Conservation (phyloP, 306 rosid species). For the Cucumis sativus region Cucumber_9930_V3 NC_026660.2:13603001-13603500, state of each 20-base stretch:
- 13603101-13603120: conserved; percentile 48
- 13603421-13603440: no score
- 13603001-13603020: conserved; percentile 97
- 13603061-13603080: conserved; percentile 94
- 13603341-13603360: no score
- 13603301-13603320: no score
- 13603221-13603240: not conserved
- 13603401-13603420: no score
- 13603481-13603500: no score
- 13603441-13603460: no score
- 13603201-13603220: not conserved
- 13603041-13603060: conserved; percentile 95
- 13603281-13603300: no score
- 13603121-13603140: conserved; percentile 5
- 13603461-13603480: no score
- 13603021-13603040: conserved; percentile 88
- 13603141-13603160: not conserved
- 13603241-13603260: not conserved
- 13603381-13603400: no score
- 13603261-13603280: not conserved
- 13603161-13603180: not conserved
- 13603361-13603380: no score
- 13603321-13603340: no score
- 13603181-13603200: not conserved
- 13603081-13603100: conserved; percentile 95